These are phyloP conservation scores for Ophiostoma perfectum DNA, from an alignment of 2,329 filamentous ascomycete genomes.

Conservation along the genomic window DNA sequence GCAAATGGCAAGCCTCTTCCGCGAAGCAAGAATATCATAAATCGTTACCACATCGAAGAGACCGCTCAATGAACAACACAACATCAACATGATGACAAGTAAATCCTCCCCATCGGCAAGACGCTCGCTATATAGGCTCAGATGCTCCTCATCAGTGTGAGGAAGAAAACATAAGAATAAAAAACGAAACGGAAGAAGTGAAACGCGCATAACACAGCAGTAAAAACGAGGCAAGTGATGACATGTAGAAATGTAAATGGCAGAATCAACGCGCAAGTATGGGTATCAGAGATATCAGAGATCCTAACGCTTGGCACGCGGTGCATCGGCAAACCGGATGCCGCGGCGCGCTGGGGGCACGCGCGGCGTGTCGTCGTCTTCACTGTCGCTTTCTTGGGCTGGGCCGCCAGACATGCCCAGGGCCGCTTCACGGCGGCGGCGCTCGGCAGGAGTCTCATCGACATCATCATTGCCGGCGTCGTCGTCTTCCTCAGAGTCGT, in stretches of 20 bases:
- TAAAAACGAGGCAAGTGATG: background rate
- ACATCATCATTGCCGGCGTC: background rate
- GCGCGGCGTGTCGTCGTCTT: slow-evolving; percentile 54
- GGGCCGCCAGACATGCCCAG: slow-evolving; percentile 47
- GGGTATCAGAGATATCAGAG: background rate
- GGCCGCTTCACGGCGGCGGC: slow-evolving; percentile 66
- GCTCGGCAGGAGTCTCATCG: slow-evolving; percentile 67
- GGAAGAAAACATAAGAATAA: background rate
- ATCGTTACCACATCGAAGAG: background rate
- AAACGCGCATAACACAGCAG: background rate
- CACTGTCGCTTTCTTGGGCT: slow-evolving; percentile 44
- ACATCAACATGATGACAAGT: background rate
- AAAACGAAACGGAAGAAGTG: background rate
- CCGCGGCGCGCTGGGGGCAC: slow-evolving; percentile 49
- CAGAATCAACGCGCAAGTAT: background rate
- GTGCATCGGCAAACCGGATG: slow-evolving; percentile 56
- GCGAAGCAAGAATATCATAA: background rate
- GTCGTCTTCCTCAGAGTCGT: slow-evolving; percentile 29
- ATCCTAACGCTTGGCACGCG: slow-evolving; percentile 23
- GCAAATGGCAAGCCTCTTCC: background rate
- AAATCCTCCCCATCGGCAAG: background rate
- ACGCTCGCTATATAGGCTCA: background rate
- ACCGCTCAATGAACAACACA: background rate
- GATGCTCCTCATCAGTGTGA: background rate
- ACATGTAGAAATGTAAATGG: background rate